Evolutionary conservation across 345 rosid species (phyloP), one percentile per base, ranked within the genome.

Genomic region (Aurinia saxatilis): DNA sequence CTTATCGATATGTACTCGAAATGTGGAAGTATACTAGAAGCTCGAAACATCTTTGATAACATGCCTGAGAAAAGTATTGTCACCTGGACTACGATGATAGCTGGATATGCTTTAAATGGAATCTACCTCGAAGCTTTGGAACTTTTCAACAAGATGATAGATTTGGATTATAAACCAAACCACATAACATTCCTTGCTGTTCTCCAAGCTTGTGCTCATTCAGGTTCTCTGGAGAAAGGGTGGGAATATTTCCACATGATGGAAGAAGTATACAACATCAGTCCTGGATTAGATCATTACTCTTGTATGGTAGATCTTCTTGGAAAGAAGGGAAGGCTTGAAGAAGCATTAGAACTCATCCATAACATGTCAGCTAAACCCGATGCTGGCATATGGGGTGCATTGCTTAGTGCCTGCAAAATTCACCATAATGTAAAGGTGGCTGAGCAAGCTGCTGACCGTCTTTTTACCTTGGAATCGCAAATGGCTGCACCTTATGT

Each of bases 231-330:
- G 3, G 83, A 80, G 38, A 72, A 80, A 77, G 92, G 89, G 34
- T 67, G 82, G 85, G 82, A 77, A 40, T 68, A 44, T 51, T 81
- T 83, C 60, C 50, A 58, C 57, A 47, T 58, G 56, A 81, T 85
- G 88, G 59, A 65, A 31, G 14, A 45, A 57, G 62, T 56, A 14
- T 76, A 76, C 67, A 61, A 65, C 49, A 68, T 81, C 50, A 65
- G 11, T 25, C 92, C 79, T 21, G 83, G 82, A 39, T 5, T 83
- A 38, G 86, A 83, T 30, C 88, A 83, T 67, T 82, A 81, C 74
- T 83, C 88, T 7, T 79, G 83, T 30, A 78, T 85, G 77, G 92
- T 62, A 40, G 83, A 79, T 80, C 84, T 85, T 68, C 80, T 85
- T 9, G 88, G 84, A 54, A 80, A 79, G 21, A 79, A 46, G 36